These are phyloP conservation scores for Cytidiella melzeri DNA, from an alignment of 768 basidiomycete genomes.

Conservation along the genomic window DNA sequence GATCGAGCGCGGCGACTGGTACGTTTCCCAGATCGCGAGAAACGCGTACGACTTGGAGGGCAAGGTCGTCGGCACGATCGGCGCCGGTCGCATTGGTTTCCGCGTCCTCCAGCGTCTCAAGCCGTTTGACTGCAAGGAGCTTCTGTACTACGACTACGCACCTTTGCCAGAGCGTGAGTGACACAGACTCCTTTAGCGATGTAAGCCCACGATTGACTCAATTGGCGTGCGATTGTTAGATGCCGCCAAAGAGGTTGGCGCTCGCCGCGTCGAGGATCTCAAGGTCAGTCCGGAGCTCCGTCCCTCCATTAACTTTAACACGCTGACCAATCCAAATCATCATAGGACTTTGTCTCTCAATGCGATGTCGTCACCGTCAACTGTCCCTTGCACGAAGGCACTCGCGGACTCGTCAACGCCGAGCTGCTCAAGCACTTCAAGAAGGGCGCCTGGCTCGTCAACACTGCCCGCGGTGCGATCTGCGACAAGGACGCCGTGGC, in stretches of 20 bases:
- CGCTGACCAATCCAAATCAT: neutral
- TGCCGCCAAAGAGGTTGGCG: constrained; percentile 57
- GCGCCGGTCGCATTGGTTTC: constrained; percentile 73
- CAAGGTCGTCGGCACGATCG: constrained; percentile 87
- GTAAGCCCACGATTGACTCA: no score
- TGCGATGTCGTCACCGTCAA: constrained; percentile 79
- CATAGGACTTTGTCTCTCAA: constrained; percentile 26
- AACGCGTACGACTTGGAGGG: constrained; percentile 81
- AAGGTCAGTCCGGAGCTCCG: constrained; percentile 33
- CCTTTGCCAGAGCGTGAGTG: constrained; percentile 43
- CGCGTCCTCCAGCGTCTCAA: constrained; percentile 70
- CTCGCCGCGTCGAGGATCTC: constrained; percentile 69
- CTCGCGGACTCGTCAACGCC: constrained; percentile 67
- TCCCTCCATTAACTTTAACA: neutral
- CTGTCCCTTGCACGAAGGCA: constrained; percentile 83
- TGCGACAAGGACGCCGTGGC: constrained; percentile 77
- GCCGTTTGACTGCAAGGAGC: constrained; percentile 83
- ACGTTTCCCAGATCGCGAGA: constrained; percentile 72
- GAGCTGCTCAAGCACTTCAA: constrained; percentile 83
- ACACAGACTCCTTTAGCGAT: neutral
- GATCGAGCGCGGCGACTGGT: constrained; percentile 79
- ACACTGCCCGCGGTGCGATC: constrained; percentile 88
- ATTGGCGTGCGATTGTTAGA: constrained; percentile 37
- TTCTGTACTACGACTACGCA: constrained; percentile 81
- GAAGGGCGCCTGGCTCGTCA: constrained; percentile 58